Evolutionary conservation across 2,329 filamentous ascomycete genomes (phyloP).

Genomic region (Aspergillus niger): DNA sequence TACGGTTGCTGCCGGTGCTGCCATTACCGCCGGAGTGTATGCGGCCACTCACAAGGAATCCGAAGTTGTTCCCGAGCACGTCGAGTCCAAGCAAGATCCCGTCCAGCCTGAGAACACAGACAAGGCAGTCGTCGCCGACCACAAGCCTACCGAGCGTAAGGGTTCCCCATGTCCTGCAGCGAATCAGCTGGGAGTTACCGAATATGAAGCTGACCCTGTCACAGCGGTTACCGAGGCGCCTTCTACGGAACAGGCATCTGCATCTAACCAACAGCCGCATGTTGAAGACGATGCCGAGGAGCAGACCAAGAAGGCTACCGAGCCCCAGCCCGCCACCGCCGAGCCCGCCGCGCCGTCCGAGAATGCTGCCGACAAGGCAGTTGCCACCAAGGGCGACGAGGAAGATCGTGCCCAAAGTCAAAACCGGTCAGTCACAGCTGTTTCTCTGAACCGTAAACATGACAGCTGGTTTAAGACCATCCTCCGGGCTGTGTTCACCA

Average conservation of each 20-base stretch:
- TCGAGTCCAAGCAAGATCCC: conserved; percentile 15
- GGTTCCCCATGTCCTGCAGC: conserved; percentile 17
- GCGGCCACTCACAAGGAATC: conserved; percentile 24
- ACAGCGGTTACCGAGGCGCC: conserved; percentile 34
- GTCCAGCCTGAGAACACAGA: conserved; percentile 19
- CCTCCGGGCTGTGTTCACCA: conserved; percentile 43
- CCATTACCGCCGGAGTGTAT: conserved; percentile 25
- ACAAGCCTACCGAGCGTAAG: conserved; percentile 28
- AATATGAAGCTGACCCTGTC: conserved; percentile 34
- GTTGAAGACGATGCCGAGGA: conserved; percentile 52
- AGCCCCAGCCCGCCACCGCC: conserved; percentile 10
- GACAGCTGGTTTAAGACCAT: conserved; percentile 46
- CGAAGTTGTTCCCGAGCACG: conserved; percentile 14
- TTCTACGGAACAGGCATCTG: conserved; percentile 17
- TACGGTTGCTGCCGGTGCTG: conserved; percentile 28
- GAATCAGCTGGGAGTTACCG: conserved; percentile 29
- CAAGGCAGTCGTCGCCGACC: conserved; percentile 15
- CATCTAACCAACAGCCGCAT: conserved; percentile 31
- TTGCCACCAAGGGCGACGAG: conserved; percentile 26
- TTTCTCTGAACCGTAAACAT: conserved; percentile 41
- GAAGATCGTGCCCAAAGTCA: conserved; percentile 36
- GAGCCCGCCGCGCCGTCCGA: conserved; percentile 11
- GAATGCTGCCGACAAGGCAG: conserved; percentile 12
- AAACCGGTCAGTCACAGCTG: conserved; percentile 43
- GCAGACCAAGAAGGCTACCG: conserved; percentile 15